Conservation (phyloP, 2,329 filamentous ascomycete species). For the Rutstroemia sp. region DNA sequence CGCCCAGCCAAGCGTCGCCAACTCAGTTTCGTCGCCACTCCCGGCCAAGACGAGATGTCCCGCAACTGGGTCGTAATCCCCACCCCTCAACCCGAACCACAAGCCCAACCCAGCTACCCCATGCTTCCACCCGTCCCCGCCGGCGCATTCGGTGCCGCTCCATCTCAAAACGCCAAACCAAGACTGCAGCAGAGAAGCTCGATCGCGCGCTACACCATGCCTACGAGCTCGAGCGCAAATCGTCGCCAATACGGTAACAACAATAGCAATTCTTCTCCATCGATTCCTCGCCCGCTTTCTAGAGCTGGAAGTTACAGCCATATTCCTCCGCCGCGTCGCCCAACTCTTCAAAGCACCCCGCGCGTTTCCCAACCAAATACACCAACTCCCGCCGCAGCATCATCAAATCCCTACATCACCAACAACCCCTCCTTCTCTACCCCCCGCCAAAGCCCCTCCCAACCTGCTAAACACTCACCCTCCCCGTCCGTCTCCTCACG, state of each 20-base stretch:
- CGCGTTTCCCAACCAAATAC: background rate
- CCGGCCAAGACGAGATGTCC: slow-evolving; percentile 45
- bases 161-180: background rate
- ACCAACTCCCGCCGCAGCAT: background rate
- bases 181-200: slow-evolving; percentile 8
- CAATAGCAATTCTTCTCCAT: background rate
- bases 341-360: background rate
- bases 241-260: background rate
- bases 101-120: background rate
- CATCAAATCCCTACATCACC: background rate
- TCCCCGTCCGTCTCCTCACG: slow-evolving; percentile 35
- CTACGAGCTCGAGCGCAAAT: slow-evolving; percentile 12
- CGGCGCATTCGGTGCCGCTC: slow-evolving; percentile 4
- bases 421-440: slow-evolving; percentile 35
- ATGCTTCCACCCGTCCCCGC: slow-evolving; percentile 8
- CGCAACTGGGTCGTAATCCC: slow-evolving; percentile 66
- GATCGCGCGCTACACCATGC: slow-evolving; percentile 20
- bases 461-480: slow-evolving; percentile 42
- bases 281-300: background rate
- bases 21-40: slow-evolving; percentile 33
- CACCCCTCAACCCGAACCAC: background rate
- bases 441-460: slow-evolving; percentile 37
- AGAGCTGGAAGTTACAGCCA: background rate
- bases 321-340: background rate
- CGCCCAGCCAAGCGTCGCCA: slow-evolving; percentile 40